phyloP scores from a whole-genome alignment of 2,329 filamentous ascomycete species.

The Colletotrichum sp. region DNA sequence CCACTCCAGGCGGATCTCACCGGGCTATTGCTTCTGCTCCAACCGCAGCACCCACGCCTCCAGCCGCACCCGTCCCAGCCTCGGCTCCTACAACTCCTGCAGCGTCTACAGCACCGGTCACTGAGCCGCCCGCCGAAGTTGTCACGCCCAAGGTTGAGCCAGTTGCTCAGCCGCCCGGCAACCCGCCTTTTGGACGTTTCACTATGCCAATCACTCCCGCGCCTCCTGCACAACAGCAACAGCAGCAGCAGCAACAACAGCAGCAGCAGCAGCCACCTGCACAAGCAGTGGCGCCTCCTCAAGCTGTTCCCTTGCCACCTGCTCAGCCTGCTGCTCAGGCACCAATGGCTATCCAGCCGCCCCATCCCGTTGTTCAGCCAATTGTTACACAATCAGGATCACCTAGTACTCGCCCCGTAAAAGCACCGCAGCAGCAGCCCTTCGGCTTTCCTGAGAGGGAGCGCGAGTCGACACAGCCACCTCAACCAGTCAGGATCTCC shows the following conservation, averaged over 20 bases:
- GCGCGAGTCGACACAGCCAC: constrained; percentile 34
- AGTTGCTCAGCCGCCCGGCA: constrained; percentile 32
- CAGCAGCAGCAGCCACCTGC: constrained; percentile 20
- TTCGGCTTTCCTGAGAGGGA: constrained; percentile 54
- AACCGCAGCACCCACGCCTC: constrained; percentile 29
- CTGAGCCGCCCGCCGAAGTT: constrained; percentile 52
- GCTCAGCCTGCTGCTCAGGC: constrained; percentile 19
- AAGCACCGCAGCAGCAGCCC: constrained; percentile 42
- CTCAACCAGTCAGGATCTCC: constrained; percentile 43
- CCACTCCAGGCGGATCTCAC: constrained; percentile 40
- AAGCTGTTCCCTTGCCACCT: constrained; percentile 19
- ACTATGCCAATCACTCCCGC: constrained; percentile 53
- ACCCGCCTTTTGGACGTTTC: constrained; percentile 47
- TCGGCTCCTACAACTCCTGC: constrained; percentile 50
- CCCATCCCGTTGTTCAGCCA: constrained; percentile 42
- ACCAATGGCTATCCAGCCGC: constrained; percentile 32
- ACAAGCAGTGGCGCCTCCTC: constrained; percentile 7
- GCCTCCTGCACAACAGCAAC: constrained; percentile 31
- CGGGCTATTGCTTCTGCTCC: constrained; percentile 48
- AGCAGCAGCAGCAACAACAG: constrained; percentile 24
- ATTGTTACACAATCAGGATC: constrained; percentile 50
- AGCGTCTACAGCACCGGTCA: constrained; percentile 20
- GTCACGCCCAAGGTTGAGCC: constrained; percentile 51
- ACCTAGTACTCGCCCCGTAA: constrained; percentile 46
- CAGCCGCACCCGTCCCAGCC: neutral